phyloP scores from a whole-genome alignment of 106 monocot species.

The Platanthera guangdongensis region DNA sequence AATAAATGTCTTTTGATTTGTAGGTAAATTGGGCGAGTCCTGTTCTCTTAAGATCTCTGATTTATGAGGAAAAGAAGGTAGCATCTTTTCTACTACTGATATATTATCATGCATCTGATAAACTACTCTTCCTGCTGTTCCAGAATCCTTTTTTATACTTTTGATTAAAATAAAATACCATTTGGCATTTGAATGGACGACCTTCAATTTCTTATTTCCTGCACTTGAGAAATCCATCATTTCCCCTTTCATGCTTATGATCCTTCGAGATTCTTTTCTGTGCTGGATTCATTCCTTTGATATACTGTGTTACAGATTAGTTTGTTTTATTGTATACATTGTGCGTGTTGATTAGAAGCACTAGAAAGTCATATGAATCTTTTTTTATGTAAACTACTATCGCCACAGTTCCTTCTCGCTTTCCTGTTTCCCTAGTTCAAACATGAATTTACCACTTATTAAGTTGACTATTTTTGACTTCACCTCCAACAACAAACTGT shows the following conservation, averaged over 20 bases:
- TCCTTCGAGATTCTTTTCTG: no score
- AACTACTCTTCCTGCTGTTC: slow-evolving; percentile 7
- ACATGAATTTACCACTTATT: background rate
- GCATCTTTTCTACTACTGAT: slow-evolving; percentile 36
- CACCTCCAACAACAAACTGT: background rate
- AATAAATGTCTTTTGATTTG: slow-evolving; percentile 96
- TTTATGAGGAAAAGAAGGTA: slow-evolving; percentile 84
- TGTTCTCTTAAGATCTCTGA: slow-evolving; percentile 96
- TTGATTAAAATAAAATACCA: background rate
- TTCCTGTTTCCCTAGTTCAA: background rate
- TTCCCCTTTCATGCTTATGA: background rate
- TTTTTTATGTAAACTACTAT: background rate
- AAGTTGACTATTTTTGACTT: background rate
- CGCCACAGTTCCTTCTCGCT: background rate
- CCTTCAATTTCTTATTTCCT: background rate
- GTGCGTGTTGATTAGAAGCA: background rate
- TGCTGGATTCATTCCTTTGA: background rate
- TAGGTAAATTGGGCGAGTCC: slow-evolving; percentile 95
- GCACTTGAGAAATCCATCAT: background rate
- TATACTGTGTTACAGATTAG: background rate
- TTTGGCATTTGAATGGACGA: background rate
- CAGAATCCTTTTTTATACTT: background rate
- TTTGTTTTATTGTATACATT: background rate
- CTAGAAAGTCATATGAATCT: background rate
- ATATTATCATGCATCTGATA: background rate